A percentile compares a stretch with the other conserved stretches of the same genome.
Evolutionary conservation across 768 basidiomycete genomes (phyloP).

Genomic region (Suillus occidentalis): DNA sequence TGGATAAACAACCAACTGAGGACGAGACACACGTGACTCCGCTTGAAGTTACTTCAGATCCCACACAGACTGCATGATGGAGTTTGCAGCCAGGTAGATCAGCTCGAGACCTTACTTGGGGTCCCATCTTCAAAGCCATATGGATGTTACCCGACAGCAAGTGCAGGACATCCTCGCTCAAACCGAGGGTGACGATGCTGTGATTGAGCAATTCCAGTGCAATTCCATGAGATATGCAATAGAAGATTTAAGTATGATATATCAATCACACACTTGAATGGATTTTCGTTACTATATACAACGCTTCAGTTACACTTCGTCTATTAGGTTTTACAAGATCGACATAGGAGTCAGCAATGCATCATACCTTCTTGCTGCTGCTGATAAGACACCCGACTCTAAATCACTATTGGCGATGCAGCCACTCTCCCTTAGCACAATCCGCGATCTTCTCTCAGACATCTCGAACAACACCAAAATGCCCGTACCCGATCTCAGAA

Average conservation of each 20-base stretch:
- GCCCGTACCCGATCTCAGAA: conserved; percentile 47
- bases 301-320: conserved; percentile 29
- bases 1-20: too few relatives aligned
- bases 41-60: not conserved
- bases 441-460: conserved; percentile 39
- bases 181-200: conserved; percentile 18
- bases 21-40: not conserved
- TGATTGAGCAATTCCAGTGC: conserved; percentile 19
- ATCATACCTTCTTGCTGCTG: conserved; percentile 22
- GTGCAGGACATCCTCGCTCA: conserved; percentile 31
- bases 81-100: too few relatives aligned
- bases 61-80: too few relatives aligned
- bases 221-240: conserved; percentile 24
- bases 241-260: conserved; percentile 33
- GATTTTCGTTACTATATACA: not conserved
- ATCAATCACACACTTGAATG: not conserved
- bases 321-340: conserved; percentile 26
- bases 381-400: conserved; percentile 15
- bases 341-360: conserved; percentile 26
- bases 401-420: not conserved
- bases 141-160: conserved; percentile 28
- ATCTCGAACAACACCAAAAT: conserved; percentile 48
- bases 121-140: not conserved
- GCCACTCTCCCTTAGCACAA: conserved; percentile 33
- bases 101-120: not conserved